Conservation (phyloP, 768 basidiomycete species). For the Kwoniella bestiolae region DNA sequence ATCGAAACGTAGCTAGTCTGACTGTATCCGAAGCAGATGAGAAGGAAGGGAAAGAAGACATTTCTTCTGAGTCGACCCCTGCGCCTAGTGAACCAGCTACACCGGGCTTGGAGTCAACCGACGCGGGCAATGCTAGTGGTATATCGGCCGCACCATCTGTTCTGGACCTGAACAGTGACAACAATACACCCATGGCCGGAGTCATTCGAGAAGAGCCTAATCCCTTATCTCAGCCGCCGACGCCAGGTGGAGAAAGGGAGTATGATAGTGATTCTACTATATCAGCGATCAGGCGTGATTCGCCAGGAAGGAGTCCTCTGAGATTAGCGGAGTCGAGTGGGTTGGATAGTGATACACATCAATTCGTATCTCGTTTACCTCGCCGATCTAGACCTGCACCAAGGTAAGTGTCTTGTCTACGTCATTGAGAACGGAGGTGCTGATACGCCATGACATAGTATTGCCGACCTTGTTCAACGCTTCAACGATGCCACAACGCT, state of each 20-base stretch:
- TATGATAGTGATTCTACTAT: conserved; percentile 60
- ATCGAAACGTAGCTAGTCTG: conserved; percentile 50
- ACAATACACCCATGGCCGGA: conserved; percentile 36
- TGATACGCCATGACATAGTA: conserved; percentile 51
- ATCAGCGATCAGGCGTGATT: conserved; percentile 45
- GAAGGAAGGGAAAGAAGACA: conserved; percentile 37
- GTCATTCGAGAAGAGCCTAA: conserved; percentile 19
- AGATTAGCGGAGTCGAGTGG: conserved; percentile 49
- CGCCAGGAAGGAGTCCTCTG: conserved; percentile 12
- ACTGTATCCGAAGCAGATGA: conserved; percentile 55
- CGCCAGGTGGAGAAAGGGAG: conserved; percentile 25
- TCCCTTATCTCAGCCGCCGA: conserved; percentile 21
- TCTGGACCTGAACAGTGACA: conserved; percentile 11
- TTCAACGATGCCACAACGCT: conserved; percentile 43
- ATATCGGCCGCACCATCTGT: background rate
- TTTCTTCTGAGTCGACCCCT: conserved; percentile 13
- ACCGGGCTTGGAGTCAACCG: conserved; percentile 5
- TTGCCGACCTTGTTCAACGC: conserved; percentile 78
- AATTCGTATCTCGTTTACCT: conserved; percentile 55
- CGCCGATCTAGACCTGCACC: conserved; percentile 52
- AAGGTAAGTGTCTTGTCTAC: conserved; percentile 32
- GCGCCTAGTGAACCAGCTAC: conserved; percentile 26
- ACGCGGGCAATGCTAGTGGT: background rate
- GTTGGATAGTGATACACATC: conserved; percentile 45
- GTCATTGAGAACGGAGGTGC: background rate